A percentile compares a stretch with the other conserved stretches of the same genome.
Conservation (phyloP, 352 stramenopile genomes). For the Phytophthora rubi region DNA sequence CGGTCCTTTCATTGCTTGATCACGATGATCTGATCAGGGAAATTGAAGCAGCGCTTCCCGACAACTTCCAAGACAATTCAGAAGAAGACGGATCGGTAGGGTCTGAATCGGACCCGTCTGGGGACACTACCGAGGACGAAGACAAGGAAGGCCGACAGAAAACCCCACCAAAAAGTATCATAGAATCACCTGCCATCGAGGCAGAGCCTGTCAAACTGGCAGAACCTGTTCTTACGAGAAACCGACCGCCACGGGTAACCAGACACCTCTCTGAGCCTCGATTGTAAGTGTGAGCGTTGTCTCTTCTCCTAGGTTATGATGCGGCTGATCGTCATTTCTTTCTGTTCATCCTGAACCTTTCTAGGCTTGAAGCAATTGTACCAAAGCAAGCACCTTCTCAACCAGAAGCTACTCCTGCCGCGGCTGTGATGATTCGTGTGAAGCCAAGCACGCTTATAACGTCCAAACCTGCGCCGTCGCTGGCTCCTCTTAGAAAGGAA, state of each 20-base stretch:
- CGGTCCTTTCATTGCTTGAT: conserved; percentile 47
- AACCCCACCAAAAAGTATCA: conserved; percentile 12
- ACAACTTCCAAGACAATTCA: conserved; percentile 46
- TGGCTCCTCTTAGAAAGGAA: conserved; percentile 27
- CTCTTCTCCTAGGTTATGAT: background rate
- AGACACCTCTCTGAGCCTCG: conserved; percentile 45
- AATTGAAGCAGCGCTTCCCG: conserved; percentile 68
- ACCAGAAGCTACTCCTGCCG: conserved; percentile 1
- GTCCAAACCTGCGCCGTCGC: conserved; percentile 10
- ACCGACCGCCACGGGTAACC: conserved; percentile 26
- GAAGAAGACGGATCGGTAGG: conserved; percentile 61
- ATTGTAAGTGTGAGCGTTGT: conserved; percentile 34
- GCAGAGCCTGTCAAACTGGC: conserved; percentile 1
- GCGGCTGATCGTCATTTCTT: conserved; percentile 1
- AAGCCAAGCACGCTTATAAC: conserved; percentile 5
- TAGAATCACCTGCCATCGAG: conserved; percentile 7
- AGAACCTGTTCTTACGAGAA: conserved; percentile 5
- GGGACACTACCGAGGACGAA: conserved; percentile 72
- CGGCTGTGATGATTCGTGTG: conserved; percentile 2
- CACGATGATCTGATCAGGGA: conserved; percentile 69
- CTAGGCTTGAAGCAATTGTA: conserved; percentile 21
- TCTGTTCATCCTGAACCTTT: background rate
- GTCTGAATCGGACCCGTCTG: conserved; percentile 78
- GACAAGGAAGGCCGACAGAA: conserved; percentile 48
- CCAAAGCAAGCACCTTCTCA: conserved; percentile 13